These are phyloP conservation scores for Tetrapisispora namnaoensis DNA, from an alignment of 805 yeast species.

Conservation along the genomic window DNA sequence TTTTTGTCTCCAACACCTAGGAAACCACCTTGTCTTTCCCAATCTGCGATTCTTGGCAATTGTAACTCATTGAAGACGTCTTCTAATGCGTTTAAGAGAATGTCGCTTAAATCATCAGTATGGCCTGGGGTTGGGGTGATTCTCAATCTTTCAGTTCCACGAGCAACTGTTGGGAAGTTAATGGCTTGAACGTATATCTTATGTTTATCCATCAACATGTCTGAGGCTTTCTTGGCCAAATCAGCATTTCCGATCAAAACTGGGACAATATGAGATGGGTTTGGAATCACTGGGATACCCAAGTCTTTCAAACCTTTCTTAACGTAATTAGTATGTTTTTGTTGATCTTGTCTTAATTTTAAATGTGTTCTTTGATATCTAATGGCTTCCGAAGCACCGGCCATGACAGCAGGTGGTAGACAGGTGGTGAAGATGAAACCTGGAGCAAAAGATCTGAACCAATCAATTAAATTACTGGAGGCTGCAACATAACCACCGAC, in stretches of 20 bases:
- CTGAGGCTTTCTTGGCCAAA: constrained; percentile 86
- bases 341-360: constrained; percentile 74
- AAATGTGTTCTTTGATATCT: constrained; percentile 72
- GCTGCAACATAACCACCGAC: constrained; percentile 99
- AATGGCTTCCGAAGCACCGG: constrained; percentile 84
- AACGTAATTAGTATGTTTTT: constrained; percentile 74
- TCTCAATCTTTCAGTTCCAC: constrained; percentile 92
- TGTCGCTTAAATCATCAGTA: constrained; percentile 61
- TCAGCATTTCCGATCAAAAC: constrained; percentile 90
- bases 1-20: constrained; percentile 73
- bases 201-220: constrained; percentile 72
- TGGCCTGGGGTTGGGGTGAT: constrained; percentile 99
- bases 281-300: constrained; percentile 93
- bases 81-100: constrained; percentile 69
- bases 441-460: constrained; percentile 94
- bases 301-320: constrained; percentile 55
- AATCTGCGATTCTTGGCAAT: constrained; percentile 65
- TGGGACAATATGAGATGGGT: constrained; percentile 96
- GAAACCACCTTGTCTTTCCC: constrained; percentile 77
- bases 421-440: constrained; percentile 97
- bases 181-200: constrained; percentile 94
- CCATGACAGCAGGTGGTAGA: constrained; percentile 96
- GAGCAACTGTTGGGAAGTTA: constrained; percentile 95
- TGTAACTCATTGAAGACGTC: constrained; percentile 66
- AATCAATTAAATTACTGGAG: constrained; percentile 70